These are phyloP conservation scores for Ormosia semicastrata DNA, from an alignment of 306 rosid genomes.

Conservation along the genomic window DNA sequence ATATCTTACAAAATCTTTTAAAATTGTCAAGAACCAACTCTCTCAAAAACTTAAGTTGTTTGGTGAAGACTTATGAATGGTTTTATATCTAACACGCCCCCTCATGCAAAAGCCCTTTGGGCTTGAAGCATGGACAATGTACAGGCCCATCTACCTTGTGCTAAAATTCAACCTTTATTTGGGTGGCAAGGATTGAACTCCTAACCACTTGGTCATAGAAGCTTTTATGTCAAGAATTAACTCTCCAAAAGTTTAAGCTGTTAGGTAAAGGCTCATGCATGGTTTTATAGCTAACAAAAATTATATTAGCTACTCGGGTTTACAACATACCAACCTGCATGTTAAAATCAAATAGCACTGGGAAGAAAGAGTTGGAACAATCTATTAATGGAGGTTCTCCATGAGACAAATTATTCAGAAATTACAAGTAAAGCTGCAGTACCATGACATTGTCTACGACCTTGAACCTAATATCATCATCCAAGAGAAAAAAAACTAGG, in stretches of 20 bases:
- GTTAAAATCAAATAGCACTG: constrained; percentile 7
- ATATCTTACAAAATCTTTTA: background rate
- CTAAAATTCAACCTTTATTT: too few relatives aligned
- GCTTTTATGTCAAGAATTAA: background rate
- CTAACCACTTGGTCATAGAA: background rate
- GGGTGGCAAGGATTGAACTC: background rate
- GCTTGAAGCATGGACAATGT: too few relatives aligned
- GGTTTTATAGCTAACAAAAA: background rate
- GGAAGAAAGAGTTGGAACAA: constrained; percentile 24
- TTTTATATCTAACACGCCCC: too few relatives aligned
- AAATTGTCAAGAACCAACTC: too few relatives aligned
- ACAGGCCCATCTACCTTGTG: too few relatives aligned
- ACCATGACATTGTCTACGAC: constrained; percentile 12
- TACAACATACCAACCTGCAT: background rate
- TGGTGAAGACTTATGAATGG: too few relatives aligned
- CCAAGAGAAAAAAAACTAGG: constrained; percentile 16
- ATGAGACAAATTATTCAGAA: constrained; percentile 23
- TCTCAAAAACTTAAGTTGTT: too few relatives aligned
- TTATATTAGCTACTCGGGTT: background rate
- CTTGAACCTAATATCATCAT: constrained; percentile 15
- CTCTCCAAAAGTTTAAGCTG: background rate
- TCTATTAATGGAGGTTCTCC: background rate
- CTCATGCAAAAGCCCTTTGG: too few relatives aligned
- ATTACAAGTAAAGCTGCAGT: constrained; percentile 9
- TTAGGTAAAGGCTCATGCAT: background rate